A percentile compares a stretch with the other conserved stretches of the same genome.
phyloP scores from a whole-genome alignment of 73 alveolate species.

The Symbiodinium natans region DNA sequence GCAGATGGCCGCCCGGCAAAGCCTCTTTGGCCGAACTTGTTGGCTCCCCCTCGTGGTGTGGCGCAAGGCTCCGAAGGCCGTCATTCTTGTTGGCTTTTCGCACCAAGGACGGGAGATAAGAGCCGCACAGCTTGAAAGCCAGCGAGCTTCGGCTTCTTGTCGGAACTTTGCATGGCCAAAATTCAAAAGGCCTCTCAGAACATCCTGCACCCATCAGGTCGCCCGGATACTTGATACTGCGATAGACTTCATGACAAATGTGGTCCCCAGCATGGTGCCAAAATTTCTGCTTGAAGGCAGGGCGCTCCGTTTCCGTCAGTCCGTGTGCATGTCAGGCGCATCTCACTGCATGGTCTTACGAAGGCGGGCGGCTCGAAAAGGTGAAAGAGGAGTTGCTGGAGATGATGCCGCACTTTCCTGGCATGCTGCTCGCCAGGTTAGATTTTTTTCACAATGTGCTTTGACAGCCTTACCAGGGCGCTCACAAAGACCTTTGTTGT shows the following conservation, averaged over 20 bases:
- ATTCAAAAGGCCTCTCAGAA: no score
- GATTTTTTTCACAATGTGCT: not conserved
- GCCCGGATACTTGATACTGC: constrained; percentile 48
- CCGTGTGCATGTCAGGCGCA: no score
- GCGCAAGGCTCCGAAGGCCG: no score
- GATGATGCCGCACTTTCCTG: constrained; percentile 60
- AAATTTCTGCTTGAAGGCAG: not conserved
- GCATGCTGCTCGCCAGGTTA: constrained; percentile 12
- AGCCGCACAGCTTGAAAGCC: constrained; percentile 37
- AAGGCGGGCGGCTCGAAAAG: constrained; percentile 27
- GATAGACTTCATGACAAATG: constrained; percentile 52
- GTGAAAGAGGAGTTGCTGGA: constrained; percentile 54
- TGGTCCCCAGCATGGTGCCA: constrained; percentile 79
- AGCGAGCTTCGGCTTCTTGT: not conserved
- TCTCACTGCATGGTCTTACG: not conserved
- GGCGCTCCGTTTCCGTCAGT: no score
- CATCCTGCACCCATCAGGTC: constrained; percentile 9
- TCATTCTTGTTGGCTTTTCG: no score
- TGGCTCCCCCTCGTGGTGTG: no score
- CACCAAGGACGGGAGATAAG: not conserved
- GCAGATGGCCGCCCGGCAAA: constrained; percentile 17
- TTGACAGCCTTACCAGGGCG: not conserved
- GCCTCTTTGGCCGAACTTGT: no score
- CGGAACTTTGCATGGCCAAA: not conserved
- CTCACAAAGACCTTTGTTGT: no score